Evolutionary conservation across 2,329 filamentous ascomycete species (phyloP).

Genomic region (Ophiosphaerella herpotricha): DNA sequence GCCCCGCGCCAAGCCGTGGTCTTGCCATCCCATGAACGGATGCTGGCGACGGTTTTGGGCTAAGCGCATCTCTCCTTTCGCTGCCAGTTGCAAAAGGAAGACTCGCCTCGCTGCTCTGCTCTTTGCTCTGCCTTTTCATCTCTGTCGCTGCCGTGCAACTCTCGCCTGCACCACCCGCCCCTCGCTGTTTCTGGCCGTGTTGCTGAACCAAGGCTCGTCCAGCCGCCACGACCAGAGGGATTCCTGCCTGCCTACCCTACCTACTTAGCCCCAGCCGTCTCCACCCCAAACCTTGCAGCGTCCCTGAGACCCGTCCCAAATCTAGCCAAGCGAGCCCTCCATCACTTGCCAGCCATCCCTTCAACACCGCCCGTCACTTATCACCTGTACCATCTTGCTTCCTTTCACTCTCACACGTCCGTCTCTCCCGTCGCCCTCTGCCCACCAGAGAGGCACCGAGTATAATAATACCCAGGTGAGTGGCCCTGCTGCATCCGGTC

Average conservation of each 20-base stretch:
- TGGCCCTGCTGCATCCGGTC: conserved; percentile 10
- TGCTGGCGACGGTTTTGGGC: conserved; percentile 12
- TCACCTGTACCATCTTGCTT: conserved; percentile 8
- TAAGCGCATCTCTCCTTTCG: conserved; percentile 28
- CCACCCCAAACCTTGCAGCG: conserved; percentile 34
- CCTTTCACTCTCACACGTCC: not conserved
- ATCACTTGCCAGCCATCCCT: conserved; percentile 36
- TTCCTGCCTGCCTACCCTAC: too few relatives aligned
- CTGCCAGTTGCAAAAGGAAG: conserved; percentile 20
- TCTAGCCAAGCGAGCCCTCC: conserved; percentile 36
- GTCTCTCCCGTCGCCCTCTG: not conserved
- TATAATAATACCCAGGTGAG: conserved; percentile 27
- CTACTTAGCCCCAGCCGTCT: conserved; percentile 15
- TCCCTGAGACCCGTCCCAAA: conserved; percentile 23
- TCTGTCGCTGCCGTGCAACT: conserved; percentile 32
- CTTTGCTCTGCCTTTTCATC: conserved; percentile 4
- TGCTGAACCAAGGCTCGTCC: conserved; percentile 3
- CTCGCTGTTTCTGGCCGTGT: conserved; percentile 28
- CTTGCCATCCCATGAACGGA: conserved; percentile 22
- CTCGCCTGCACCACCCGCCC: conserved; percentile 15
- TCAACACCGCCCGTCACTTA: conserved; percentile 18
- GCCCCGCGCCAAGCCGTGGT: conserved; percentile 19
- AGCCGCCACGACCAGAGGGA: conserved; percentile 13
- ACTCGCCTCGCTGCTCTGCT: conserved; percentile 14
- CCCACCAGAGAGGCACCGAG: not conserved